Percentiles rank a stretch among this genome's conserved stretches.
Evolutionary conservation across 1,139 yeast species (phyloP).

Genomic region (Candida freyschussii): DNA sequence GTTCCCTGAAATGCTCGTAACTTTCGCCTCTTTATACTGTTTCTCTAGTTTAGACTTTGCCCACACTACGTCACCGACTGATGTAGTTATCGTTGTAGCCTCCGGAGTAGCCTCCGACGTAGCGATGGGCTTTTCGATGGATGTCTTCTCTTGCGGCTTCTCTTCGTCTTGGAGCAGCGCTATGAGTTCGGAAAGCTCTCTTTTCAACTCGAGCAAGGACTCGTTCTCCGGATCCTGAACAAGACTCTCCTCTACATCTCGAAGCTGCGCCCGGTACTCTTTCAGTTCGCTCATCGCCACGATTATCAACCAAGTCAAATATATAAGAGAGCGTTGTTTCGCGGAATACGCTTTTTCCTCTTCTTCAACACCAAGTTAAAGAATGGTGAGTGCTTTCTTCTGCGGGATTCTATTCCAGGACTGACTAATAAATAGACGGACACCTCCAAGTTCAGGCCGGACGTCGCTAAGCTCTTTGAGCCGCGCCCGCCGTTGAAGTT

Average conservation of each 20-base stretch:
- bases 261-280: slow-evolving; percentile 31
- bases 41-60: slow-evolving; percentile 12
- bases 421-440: slow-evolving; percentile 29
- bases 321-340: too few relatives aligned
- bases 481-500: slow-evolving; percentile 66
- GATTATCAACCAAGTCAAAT: too few relatives aligned
- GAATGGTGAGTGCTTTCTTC: too few relatives aligned
- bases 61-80: slow-evolving; percentile 14
- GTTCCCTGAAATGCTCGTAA: slow-evolving; percentile 20
- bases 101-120: slow-evolving; percentile 1
- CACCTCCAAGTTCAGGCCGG: slow-evolving; percentile 54
- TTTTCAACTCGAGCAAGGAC: slow-evolving; percentile 27
- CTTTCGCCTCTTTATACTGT: slow-evolving; percentile 11
- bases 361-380: too few relatives aligned
- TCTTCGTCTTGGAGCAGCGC: slow-evolving; percentile 24
- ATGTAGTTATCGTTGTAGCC: slow-evolving; percentile 5
- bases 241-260: slow-evolving; percentile 28
- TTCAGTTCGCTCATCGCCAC: slow-evolving; percentile 27
- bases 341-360: too few relatives aligned
- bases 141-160: slow-evolving; percentile 2
- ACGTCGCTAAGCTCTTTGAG: slow-evolving; percentile 59
- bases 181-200: slow-evolving; percentile 31
- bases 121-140: slow-evolving; percentile 2
- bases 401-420: too few relatives aligned
- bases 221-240: slow-evolving; percentile 29